A percentile compares a stretch with the other conserved stretches of the same genome.
Conservation (phyloP, 2,329 filamentous ascomycete genomes). For the Colletotrichum tamarilloi region DNA sequence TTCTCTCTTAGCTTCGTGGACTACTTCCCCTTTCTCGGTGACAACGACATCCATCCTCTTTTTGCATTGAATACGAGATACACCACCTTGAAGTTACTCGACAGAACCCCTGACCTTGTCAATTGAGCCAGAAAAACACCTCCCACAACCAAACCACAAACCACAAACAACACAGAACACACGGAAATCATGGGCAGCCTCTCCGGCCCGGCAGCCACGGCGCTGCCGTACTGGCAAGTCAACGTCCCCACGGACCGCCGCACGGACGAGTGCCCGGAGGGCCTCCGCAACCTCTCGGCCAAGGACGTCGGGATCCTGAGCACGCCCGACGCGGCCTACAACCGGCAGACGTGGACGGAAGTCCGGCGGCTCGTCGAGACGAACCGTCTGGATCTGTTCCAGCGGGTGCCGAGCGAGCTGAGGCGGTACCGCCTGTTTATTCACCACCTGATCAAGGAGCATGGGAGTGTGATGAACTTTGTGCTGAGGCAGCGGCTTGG, state of each 20-base stretch:
- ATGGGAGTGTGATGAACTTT: conserved; percentile 84
- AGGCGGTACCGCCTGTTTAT: conserved; percentile 81
- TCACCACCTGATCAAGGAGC: conserved; percentile 68
- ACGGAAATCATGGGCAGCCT: conserved; percentile 23
- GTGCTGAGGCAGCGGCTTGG: conserved; percentile 75
- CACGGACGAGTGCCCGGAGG: conserved; percentile 76
- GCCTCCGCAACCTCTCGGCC: conserved; percentile 68
- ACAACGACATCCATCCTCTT: neutral
- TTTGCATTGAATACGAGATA: neutral
- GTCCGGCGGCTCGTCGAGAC: conserved; percentile 70
- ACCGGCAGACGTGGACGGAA: conserved; percentile 73
- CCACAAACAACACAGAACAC: neutral
- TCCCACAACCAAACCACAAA: neutral
- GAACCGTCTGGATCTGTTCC: conserved; percentile 82
- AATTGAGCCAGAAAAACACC: neutral
- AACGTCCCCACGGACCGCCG: conserved; percentile 76
- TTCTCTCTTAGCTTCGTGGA: neutral
- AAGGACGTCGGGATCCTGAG: conserved; percentile 79
- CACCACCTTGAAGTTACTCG: neutral
- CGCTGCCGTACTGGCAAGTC: conserved; percentile 81
- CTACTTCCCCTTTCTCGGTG: neutral
- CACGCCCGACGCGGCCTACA: conserved; percentile 76
- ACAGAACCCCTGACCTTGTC: neutral
- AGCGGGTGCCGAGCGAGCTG: conserved; percentile 80
- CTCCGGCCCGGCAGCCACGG: neutral